phyloP scores from a whole-genome alignment of 1,139 yeast genomes.

The Eremothecium cymbalariae region DNA sequence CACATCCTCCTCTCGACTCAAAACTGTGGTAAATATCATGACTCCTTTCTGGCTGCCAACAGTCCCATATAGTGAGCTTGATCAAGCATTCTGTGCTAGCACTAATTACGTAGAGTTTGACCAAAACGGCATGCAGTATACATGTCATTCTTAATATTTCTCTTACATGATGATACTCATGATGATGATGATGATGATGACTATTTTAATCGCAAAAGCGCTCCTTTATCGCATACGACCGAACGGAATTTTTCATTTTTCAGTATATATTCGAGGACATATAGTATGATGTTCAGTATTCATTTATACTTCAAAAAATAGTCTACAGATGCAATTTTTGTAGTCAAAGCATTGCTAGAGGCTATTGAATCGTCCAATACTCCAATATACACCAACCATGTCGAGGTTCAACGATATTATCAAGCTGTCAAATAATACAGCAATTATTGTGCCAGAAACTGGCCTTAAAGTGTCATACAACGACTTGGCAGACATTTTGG shows the following conservation, averaged over 20 bases:
- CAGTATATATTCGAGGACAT: not conserved
- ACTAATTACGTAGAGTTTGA: constrained; percentile 13
- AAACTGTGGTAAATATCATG: constrained; percentile 34
- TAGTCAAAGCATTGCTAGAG: too few species aligned
- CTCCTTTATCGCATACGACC: too few species aligned
- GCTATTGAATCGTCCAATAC: too few species aligned
- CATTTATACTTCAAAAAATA: too few species aligned
- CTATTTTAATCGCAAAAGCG: too few species aligned
- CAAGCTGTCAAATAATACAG: constrained; percentile 32
- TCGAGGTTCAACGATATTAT: constrained; percentile 31
- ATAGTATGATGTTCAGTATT: too few species aligned
- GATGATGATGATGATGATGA: too few species aligned
- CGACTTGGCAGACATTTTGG: constrained; percentile 35
- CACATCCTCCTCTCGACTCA: not conserved
- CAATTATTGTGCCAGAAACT: constrained; percentile 35
- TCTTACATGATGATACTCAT: too few species aligned
- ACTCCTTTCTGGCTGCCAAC: constrained; percentile 52
- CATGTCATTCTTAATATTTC: not conserved
- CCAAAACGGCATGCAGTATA: constrained; percentile 7
- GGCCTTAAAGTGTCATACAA: constrained; percentile 34
- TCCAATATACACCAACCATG: not conserved
- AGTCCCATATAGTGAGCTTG: constrained; percentile 33
- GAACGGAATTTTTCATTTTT: too few species aligned
- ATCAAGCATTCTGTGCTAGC: constrained; percentile 44
- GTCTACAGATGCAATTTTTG: too few species aligned